phyloP scores from a whole-genome alignment of 106 monocot genomes.

The Dioscorea alata region DNA sequence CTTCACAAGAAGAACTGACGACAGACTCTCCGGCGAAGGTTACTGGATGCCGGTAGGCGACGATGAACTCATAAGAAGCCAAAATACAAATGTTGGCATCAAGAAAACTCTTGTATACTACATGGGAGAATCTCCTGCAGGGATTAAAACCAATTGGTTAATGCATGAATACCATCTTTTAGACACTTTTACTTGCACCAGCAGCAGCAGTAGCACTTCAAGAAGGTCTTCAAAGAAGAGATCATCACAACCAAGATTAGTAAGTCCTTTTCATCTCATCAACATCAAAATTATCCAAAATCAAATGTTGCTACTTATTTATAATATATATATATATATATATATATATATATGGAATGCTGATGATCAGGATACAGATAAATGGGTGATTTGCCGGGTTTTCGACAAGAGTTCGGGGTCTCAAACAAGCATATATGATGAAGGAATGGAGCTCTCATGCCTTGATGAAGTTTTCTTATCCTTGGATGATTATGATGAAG shows the following conservation, averaged over 20 bases:
- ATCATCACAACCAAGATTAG: slow-evolving; percentile 14
- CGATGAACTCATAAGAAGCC: slow-evolving; percentile 39
- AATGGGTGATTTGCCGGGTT: slow-evolving; percentile 74
- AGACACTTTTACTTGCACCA: slow-evolving; percentile 6
- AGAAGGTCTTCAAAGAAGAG: slow-evolving; percentile 32
- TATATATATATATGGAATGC: neutral
- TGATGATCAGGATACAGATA: slow-evolving; percentile 40
- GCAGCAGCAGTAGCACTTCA: slow-evolving; percentile 6
- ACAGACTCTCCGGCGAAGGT: slow-evolving; percentile 35
- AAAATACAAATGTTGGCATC: slow-evolving; percentile 28
- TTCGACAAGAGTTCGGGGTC: slow-evolving; percentile 43
- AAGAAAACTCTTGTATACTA: slow-evolving; percentile 62
- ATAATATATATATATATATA: no score
- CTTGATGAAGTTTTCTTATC: slow-evolving; percentile 89
- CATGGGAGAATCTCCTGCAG: slow-evolving; percentile 30
- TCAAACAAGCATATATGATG: slow-evolving; percentile 38
- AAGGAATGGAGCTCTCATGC: slow-evolving; percentile 70
- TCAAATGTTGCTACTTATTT: no score
- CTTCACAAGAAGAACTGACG: slow-evolving; percentile 40
- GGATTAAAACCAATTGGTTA: slow-evolving; percentile 66
- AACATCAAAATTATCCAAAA: neutral
- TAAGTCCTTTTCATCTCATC: slow-evolving; percentile 10
- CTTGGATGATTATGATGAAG: slow-evolving; percentile 78
- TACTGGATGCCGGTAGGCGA: slow-evolving; percentile 38
- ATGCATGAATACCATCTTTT: slow-evolving; percentile 86